Conservation (phyloP, 179 eudicot species). For the Gypsophila paniculata region DNA sequence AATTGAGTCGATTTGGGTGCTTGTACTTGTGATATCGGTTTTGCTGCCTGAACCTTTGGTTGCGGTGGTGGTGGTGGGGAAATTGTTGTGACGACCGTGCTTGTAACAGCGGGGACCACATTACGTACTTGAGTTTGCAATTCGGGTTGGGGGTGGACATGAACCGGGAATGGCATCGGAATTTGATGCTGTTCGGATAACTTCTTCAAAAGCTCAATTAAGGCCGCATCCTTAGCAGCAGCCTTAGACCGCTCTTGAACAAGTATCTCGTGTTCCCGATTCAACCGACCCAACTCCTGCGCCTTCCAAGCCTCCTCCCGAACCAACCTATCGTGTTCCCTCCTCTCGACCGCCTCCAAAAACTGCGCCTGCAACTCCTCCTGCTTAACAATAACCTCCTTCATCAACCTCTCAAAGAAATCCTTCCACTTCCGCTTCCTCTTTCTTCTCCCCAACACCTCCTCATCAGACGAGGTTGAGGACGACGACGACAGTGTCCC, state of each 20-base stretch:
- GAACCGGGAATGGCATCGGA: slow-evolving; percentile 25
- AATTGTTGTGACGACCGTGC: slow-evolving; percentile 10
- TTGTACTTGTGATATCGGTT: neutral
- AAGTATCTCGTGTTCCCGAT: slow-evolving; percentile 47
- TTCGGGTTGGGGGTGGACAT: neutral
- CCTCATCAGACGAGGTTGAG: slow-evolving; percentile 43
- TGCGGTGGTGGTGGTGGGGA: slow-evolving; percentile 12
- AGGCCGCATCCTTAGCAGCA: slow-evolving; percentile 59
- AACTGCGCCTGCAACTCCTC: slow-evolving; percentile 45
- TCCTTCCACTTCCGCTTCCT: slow-evolving; percentile 48
- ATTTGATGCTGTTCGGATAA: slow-evolving; percentile 44
- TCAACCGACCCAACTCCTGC: slow-evolving; percentile 46
- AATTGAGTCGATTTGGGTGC: slow-evolving; percentile 9
- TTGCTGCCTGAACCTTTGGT: too few species aligned
- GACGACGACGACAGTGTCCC: slow-evolving; percentile 35
- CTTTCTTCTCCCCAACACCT: slow-evolving; percentile 33
- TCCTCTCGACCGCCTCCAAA: slow-evolving; percentile 45
- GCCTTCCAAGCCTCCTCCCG: slow-evolving; percentile 60
- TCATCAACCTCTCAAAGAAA: slow-evolving; percentile 46
- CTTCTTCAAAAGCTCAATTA: slow-evolving; percentile 47
- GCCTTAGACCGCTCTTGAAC: slow-evolving; percentile 49
- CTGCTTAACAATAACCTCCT: slow-evolving; percentile 51
- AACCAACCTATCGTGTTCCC: slow-evolving; percentile 49
- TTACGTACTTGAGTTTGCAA: slow-evolving; percentile 9
- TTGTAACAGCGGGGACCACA: neutral